Conservation (phyloP, 495 filamentous ascomycete genomes). For the Penicillium robsamsonii region DNA sequence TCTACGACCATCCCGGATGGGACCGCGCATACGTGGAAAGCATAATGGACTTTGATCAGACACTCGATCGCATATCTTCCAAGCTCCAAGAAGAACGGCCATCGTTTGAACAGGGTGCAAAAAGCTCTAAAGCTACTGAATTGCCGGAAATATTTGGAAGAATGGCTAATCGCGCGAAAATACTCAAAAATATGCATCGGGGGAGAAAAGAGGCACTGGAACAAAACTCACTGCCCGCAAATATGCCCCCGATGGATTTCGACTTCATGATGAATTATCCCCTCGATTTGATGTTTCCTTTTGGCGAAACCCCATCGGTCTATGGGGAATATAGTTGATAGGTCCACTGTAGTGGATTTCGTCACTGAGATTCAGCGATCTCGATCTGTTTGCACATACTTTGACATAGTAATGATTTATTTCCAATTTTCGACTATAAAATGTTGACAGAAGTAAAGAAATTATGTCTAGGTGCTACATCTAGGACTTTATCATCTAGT, state of each 20-base stretch:
- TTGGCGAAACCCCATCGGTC: conserved; percentile 2
- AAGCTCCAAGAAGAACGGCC: conserved; percentile 15
- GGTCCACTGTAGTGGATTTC: not conserved
- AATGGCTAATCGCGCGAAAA: conserved; percentile 6
- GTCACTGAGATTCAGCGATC: not conserved
- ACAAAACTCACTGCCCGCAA: not conserved
- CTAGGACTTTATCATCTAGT: too few relatives aligned
- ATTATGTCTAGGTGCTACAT: not conserved
- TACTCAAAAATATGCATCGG: conserved; percentile 22
- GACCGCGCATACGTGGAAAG: conserved; percentile 23
- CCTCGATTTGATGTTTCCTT: conserved; percentile 18
- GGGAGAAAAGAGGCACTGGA: conserved; percentile 13
- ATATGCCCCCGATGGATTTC: conserved; percentile 9
- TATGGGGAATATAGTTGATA: not conserved
- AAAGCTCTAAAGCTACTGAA: not conserved
- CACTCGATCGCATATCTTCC: conserved; percentile 1
- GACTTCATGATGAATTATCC: conserved; percentile 17
- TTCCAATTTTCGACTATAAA: not conserved
- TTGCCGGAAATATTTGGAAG: conserved; percentile 21
- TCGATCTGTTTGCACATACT: not conserved
- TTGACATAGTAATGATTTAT: not conserved
- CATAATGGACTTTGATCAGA: conserved; percentile 16
- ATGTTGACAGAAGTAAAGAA: not conserved
- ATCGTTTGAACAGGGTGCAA: not conserved
- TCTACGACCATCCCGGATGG: conserved; percentile 21